Evolutionary conservation across 352 stramenopile species (phyloP), one percentile per base, ranked within the genome.

Genomic region (Halophytophthora polymorphica): DNA sequence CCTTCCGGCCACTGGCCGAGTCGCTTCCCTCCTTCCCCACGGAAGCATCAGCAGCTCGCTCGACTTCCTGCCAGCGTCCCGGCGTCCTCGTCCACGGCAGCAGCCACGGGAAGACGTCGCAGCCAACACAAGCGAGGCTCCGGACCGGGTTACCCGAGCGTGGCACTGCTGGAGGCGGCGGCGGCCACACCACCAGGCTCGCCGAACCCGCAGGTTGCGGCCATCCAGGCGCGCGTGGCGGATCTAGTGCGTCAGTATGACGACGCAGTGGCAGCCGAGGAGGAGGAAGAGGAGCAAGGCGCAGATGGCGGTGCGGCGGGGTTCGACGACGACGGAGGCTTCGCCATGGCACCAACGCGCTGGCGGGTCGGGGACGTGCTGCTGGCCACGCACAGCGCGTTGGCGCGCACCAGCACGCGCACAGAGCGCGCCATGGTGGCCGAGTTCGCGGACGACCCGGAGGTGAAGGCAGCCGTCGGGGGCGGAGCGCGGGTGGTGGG

Each of bases 221-320:
- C 76, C 21, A 90, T 90, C 55, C 79, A 86, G 58, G 78, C 68
- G 13, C 70, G 79, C 22, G 79, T 90, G 28, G 72, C 68, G 6
- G 79, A 87, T n/a, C 61, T 90, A 17, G 67, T 90, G 41, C 76
- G 79, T 11, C 68, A 65, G 4, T 90, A 80, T 46, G 73, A 90
- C 41, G 79, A 86, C 41, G 67, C 45, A 1, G n/a, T 68, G 18
- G 55, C 50, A 42, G 45, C 34, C 35, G 38, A 47, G n/a, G 53
- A 54, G 6, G 31, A 53, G n/a, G 38, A 58, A 5, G 55, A 72
- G 14, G 34, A 60, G 1, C 39, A 64, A 40, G 66, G 69, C 3
- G 25, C 8, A 31, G 25, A 31, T 8, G 25, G 25, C 8, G 25
- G 8, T 8, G 8, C 25, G 25, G 8, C 25, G 8, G 25, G 4